These are phyloP conservation scores for Flaveria floridana DNA, from an alignment of 140 eudicot genomes.

Conservation along the genomic window DNA sequence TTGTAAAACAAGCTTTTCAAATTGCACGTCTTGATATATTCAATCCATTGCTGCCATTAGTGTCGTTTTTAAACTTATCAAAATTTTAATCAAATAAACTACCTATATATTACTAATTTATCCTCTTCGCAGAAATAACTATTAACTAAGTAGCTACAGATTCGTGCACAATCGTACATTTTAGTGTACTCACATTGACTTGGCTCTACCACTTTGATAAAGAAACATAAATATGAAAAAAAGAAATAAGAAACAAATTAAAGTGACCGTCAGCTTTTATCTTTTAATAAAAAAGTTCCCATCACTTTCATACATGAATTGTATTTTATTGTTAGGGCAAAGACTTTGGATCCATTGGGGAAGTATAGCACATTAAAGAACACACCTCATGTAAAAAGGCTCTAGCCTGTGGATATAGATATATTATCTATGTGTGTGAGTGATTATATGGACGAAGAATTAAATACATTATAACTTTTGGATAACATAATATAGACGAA, in stretches of 20 bases:
- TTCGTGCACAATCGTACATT: not conserved
- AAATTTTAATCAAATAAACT: not conserved
- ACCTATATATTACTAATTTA: not conserved
- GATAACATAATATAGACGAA: no score
- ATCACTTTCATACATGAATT: slow-evolving; percentile 49
- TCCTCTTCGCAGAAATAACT: not conserved
- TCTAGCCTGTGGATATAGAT: slow-evolving; percentile 28
- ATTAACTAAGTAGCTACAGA: not conserved
- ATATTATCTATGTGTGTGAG: not conserved
- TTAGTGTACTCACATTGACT: slow-evolving; percentile 37
- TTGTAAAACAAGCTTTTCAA: no score
- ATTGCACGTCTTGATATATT: no score
- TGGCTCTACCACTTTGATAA: slow-evolving; percentile 26
- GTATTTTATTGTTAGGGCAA: slow-evolving; percentile 42
- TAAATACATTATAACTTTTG: not conserved
- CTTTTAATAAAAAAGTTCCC: slow-evolving; percentile 28
- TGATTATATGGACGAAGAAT: not conserved
- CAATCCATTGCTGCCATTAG: not conserved
- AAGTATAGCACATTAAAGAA: slow-evolving; percentile 35
- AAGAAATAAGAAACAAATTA: not conserved
- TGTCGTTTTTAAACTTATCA: not conserved
- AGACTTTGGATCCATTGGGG: slow-evolving; percentile 42
- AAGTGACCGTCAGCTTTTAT: slow-evolving; percentile 35
- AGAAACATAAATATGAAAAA: slow-evolving; percentile 20
- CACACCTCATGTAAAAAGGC: slow-evolving; percentile 41